These are phyloP conservation scores for Thielaviopsis musarum DNA, from an alignment of 2,329 filamentous ascomycete genomes.

Conservation along the genomic window DNA sequence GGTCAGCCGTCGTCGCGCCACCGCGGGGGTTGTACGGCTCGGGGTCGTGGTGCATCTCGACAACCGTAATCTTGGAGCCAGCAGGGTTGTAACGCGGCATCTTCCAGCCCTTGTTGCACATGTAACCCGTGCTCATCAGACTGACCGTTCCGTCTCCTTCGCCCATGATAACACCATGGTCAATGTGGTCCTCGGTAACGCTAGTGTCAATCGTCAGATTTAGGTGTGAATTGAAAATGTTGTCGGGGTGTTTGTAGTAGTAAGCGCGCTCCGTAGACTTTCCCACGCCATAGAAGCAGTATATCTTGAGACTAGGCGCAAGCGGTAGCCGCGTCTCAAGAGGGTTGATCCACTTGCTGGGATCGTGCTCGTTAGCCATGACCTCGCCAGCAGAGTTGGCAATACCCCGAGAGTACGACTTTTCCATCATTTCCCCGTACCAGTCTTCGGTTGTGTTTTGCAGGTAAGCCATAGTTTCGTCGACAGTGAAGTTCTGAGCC, in stretches of 20 bases:
- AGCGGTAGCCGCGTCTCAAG: slow-evolving; percentile 75
- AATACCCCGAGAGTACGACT: slow-evolving; percentile 75
- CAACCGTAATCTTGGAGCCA: slow-evolving; percentile 61
- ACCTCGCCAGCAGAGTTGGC: slow-evolving; percentile 68
- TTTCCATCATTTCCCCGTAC: slow-evolving; percentile 59
- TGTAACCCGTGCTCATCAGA: slow-evolving; percentile 80
- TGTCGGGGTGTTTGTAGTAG: slow-evolving; percentile 61
- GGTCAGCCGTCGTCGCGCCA: slow-evolving; percentile 60
- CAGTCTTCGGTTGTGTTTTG: slow-evolving; percentile 65
- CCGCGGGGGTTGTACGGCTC: slow-evolving; percentile 76
- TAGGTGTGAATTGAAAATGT: slow-evolving; percentile 45
- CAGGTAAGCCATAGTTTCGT: slow-evolving; percentile 61
- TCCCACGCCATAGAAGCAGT: slow-evolving; percentile 91
- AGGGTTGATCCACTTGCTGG: slow-evolving; percentile 84
- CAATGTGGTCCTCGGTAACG: slow-evolving; percentile 41
- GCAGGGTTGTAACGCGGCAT: slow-evolving; percentile 90
- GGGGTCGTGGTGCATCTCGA: slow-evolving; percentile 94
- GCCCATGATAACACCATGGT: slow-evolving; percentile 87
- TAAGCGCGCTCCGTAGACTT: slow-evolving; percentile 89
- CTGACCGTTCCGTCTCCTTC: slow-evolving; percentile 95
- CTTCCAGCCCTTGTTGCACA: slow-evolving; percentile 91
- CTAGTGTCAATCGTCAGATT: slow-evolving; percentile 60
- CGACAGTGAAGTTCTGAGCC: slow-evolving; percentile 63
- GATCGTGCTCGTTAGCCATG: slow-evolving; percentile 61
- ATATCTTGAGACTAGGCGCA: slow-evolving; percentile 82